Percentiles rank a stretch among this genome's conserved stretches.
Conservation (phyloP, 202 grass and related monocot genomes). For the Zizania palustris region DNA sequence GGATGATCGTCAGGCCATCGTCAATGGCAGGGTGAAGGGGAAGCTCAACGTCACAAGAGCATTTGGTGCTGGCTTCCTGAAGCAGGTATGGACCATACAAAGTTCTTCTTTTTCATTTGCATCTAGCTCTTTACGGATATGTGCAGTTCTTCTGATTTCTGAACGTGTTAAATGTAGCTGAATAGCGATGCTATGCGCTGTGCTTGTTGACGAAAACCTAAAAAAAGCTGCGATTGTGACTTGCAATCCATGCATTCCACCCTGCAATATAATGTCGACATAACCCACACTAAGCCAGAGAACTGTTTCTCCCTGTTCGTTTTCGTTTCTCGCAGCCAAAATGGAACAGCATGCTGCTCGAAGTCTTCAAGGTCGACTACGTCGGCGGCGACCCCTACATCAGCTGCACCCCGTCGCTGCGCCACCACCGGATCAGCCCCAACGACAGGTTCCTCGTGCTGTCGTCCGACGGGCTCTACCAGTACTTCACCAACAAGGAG, state of each 20-base stretch:
- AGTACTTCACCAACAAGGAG: slow-evolving; percentile 90
- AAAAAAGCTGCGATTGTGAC: background rate
- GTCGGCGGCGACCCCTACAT: slow-evolving; percentile 66
- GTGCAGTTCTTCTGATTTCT: background rate
- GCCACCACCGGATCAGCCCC: slow-evolving; percentile 60
- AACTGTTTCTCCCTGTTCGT: background rate
- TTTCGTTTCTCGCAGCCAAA: slow-evolving; percentile 58
- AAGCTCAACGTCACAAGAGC: slow-evolving; percentile 88
- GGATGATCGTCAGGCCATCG: slow-evolving; percentile 51
- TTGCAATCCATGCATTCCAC: background rate
- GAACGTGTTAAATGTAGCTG: background rate
- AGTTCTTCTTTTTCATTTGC: background rate
- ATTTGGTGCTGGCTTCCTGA: slow-evolving; percentile 82
- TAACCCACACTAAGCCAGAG: background rate
- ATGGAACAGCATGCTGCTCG: slow-evolving; percentile 71
- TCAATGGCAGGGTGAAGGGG: slow-evolving; percentile 75
- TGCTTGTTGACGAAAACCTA: slow-evolving; percentile 10
- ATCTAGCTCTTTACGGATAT: background rate
- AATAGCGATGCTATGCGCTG: background rate
- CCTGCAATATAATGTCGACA: slow-evolving; percentile 10
- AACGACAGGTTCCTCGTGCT: slow-evolving; percentile 81
- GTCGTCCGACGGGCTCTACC: slow-evolving; percentile 88
- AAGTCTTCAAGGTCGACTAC: slow-evolving; percentile 66
- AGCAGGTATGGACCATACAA: slow-evolving; percentile 56
- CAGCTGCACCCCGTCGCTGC: slow-evolving; percentile 65